Evolutionary conservation across 1,284 basidiomycete genomes (phyloP), one percentile per base, ranked within the genome.

Genomic region (Fomitopsis pinicola): DNA sequence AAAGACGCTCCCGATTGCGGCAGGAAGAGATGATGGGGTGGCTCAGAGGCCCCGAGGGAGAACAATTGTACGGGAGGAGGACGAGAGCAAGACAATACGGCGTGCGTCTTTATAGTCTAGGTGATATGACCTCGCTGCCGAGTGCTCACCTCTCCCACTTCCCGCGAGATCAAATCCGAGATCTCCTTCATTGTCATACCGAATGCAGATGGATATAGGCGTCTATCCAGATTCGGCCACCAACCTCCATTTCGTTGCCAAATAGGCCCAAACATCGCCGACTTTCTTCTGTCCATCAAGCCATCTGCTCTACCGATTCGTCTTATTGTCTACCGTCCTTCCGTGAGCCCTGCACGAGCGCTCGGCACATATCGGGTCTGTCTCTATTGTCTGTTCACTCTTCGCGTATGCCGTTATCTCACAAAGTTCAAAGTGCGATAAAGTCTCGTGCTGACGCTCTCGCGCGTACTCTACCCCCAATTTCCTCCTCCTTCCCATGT

Each of bases 21-120:
- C 69, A 68, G 71, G 70, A 72, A 69, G 63, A 73, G 61, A 73
- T 75, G 75, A 77, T 77, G 77, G 52, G 67, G 71, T 73, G 69
- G 73, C 69, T 71, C 70, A 69, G 69, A 66, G 68, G 71, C 70
- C 72, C 69, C 71, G 71, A 70, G 72, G 67, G 64, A 73, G 70
- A 83, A 87, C 85, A 86, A 87, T 86, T 85, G 80, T 74, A 77
- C 76, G 75, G 76, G 80, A 77, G 82, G 82, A 82, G 80, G 80
- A 82, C 81, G 80, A 81, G 81, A 77, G 71, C 73, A 76, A 79
- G 76, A 87, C 84, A 87, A 83, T 82, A 82, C 80, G 74, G 75
- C 75, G 75, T 75, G 55, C 50, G 58, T 79, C 81, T 87, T 84
- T 88, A 88, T 88, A 88, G 78, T 71, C 66, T 71, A 67, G 67